Evolutionary conservation across 345 rosid genomes (phyloP), one percentile per base, ranked within the genome.

Genomic region (Hibiscus syriacus): DNA sequence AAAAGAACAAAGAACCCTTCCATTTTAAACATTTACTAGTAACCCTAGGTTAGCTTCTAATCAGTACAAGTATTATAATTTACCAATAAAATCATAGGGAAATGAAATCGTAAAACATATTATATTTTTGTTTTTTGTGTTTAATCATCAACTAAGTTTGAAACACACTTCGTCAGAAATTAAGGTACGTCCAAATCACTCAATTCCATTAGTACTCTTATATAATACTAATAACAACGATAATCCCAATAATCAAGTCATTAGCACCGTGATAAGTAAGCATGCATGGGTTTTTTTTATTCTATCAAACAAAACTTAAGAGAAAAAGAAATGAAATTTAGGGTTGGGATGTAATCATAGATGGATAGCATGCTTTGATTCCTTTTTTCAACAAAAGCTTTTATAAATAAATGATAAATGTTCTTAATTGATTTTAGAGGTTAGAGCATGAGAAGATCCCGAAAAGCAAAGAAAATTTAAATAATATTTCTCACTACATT

Each of bases 291-390:
- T n/a, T n/a, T n/a, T n/a, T n/a, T n/a, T n/a, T n/a, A n/a, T n/a
- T n/a, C n/a, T n/a, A n/a, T n/a, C n/a, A n/a, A n/a, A n/a, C n/a
- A n/a, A n/a, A n/a, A n/a, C n/a, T n/a, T n/a, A n/a, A n/a, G n/a
- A n/a, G n/a, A n/a, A n/a, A n/a, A n/a, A n/a, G n/a, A n/a, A n/a
- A n/a, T n/a, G n/a, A n/a, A n/a, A n/a, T n/a, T n/a, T n/a, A n/a
- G n/a, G n/a, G n/a, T n/a, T n/a, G n/a, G n/a, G n/a, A n/a, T 64
- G 76, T 73, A 64, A 75, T 80, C 68, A 76, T 67, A 60, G 79
- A 74, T n/a, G 77, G 74, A 73, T 81, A 86, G 81, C 89, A 85
- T 83, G 92, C 59, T 66, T 82, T 74, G 82, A 78, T 82, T 79
- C 84, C 82, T n/a, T n/a, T n/a, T n/a, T n/a, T n/a, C n/a, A n/a